phyloP scores from a whole-genome alignment of 805 yeast genomes.

The Ogataea pini region DNA sequence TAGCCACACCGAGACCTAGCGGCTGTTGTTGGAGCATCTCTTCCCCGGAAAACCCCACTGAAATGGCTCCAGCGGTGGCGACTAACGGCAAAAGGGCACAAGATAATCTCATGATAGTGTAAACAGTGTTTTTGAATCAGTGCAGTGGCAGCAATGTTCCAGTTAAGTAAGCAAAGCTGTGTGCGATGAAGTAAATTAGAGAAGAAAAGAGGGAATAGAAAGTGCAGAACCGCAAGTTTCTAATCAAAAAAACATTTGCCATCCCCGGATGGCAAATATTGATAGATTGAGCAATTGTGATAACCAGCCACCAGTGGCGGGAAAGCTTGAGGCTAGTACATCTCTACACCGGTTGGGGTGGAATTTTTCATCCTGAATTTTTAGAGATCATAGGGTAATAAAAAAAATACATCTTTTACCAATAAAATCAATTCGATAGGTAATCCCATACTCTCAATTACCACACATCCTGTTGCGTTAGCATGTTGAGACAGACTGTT shows the following conservation, averaged over 20 bases:
- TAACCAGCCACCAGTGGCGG: slow-evolving; percentile 7
- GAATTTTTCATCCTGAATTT: too few species aligned
- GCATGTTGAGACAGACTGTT: not conserved
- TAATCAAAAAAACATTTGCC: not conserved
- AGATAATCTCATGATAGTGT: slow-evolving; percentile 8
- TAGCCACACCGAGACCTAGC: slow-evolving; percentile 4
- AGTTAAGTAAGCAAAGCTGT: not conserved
- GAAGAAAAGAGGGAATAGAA: not conserved
- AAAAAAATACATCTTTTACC: not conserved
- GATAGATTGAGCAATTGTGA: not conserved
- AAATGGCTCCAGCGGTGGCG: slow-evolving; percentile 12
- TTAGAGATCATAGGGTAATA: too few species aligned
- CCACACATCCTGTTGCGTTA: too few species aligned
- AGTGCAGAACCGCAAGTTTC: not conserved
- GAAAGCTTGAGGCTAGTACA: not conserved
- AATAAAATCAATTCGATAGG: not conserved
- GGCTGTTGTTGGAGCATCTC: slow-evolving; percentile 15
- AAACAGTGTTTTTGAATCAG: not conserved
- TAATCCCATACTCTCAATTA: not conserved
- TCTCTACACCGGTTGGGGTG: not conserved
- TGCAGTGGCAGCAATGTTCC: not conserved
- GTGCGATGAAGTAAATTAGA: not conserved
- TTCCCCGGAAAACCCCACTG: slow-evolving; percentile 1
- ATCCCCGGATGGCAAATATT: slow-evolving; percentile 2
- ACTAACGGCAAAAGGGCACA: slow-evolving; percentile 13